phyloP scores from a whole-genome alignment of 805 yeast species.

The Cyberlindnera maclurae region DNA sequence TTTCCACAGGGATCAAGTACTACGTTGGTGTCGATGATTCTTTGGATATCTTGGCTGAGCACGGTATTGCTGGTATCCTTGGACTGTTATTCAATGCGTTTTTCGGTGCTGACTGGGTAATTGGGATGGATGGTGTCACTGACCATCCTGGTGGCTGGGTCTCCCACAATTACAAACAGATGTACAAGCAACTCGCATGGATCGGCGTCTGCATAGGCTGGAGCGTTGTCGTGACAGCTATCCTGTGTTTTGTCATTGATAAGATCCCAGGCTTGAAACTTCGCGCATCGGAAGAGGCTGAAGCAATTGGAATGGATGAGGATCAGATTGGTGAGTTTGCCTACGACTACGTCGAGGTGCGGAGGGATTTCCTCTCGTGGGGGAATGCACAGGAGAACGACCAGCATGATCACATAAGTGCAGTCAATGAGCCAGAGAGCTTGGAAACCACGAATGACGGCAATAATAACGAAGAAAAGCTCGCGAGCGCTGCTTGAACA shows the following conservation, averaged over 20 bases:
- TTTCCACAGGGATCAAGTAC: constrained; percentile 81
- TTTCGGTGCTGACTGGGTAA: constrained; percentile 80
- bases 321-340: constrained; percentile 98
- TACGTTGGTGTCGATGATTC: constrained; percentile 82
- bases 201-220: constrained; percentile 70
- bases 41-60: constrained; percentile 95
- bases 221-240: constrained; percentile 65
- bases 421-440: neutral
- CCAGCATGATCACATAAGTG: neutral
- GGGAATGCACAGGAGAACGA: constrained; percentile 16
- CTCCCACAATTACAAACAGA: constrained; percentile 81
- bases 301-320: constrained; percentile 87
- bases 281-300: constrained; percentile 79
- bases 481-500: too few relatives aligned
- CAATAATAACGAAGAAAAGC: too few relatives aligned
- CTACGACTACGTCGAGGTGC: constrained; percentile 94
- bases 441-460: neutral
- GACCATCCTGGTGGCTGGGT: constrained; percentile 91
- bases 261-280: constrained; percentile 75
- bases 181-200: constrained; percentile 85
- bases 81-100: constrained; percentile 86
- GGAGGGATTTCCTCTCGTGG: constrained; percentile 74
- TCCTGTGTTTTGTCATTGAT: constrained; percentile 68
- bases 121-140: constrained; percentile 85
- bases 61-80: constrained; percentile 91